Evolutionary conservation across 116 monocot genomes (phyloP).

Genomic region (Thalassia testudinum): DNA sequence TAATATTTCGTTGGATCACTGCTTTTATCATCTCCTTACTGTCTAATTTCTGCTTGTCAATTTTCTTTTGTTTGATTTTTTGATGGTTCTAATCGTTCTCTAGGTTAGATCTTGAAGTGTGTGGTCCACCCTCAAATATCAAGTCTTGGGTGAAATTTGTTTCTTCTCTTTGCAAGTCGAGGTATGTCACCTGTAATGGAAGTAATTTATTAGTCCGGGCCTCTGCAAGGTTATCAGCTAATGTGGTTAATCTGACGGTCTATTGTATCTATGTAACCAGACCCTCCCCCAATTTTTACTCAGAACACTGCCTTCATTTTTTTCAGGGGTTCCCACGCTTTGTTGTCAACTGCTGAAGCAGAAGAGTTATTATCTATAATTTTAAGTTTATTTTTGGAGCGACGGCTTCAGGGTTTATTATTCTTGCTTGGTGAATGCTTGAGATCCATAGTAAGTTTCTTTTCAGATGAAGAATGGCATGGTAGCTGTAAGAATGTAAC

Average conservation of each 20-base stretch:
- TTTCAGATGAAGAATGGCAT: slow-evolving; percentile 60
- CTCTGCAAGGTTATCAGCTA: too few species aligned
- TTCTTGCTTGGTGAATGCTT: slow-evolving; percentile 44
- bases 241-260: too few species aligned
- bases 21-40: too few species aligned
- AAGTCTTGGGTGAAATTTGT: slow-evolving; percentile 63
- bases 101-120: slow-evolving; percentile 25
- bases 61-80: too few species aligned
- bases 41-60: too few species aligned
- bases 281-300: too few species aligned
- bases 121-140: slow-evolving; percentile 76
- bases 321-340: slow-evolving; percentile 28
- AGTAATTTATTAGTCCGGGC: too few species aligned
- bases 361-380: slow-evolving; percentile 53
- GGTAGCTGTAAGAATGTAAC: slow-evolving; percentile 44
- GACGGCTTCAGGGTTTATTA: slow-evolving; percentile 52
- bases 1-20: too few species aligned
- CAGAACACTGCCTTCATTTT: neutral
- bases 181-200: too few species aligned
- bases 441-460: slow-evolving; percentile 51
- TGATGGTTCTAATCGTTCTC: too few species aligned
- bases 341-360: slow-evolving; percentile 59
- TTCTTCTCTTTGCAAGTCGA: slow-evolving; percentile 45
- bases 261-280: too few species aligned
- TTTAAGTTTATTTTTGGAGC: slow-evolving; percentile 49